A percentile compares a stretch with the other conserved stretches of the same genome.
These are phyloP conservation scores for Fereydounia khargensis DNA, from an alignment of 1,284 basidiomycete species.

Conservation along the genomic window DNA sequence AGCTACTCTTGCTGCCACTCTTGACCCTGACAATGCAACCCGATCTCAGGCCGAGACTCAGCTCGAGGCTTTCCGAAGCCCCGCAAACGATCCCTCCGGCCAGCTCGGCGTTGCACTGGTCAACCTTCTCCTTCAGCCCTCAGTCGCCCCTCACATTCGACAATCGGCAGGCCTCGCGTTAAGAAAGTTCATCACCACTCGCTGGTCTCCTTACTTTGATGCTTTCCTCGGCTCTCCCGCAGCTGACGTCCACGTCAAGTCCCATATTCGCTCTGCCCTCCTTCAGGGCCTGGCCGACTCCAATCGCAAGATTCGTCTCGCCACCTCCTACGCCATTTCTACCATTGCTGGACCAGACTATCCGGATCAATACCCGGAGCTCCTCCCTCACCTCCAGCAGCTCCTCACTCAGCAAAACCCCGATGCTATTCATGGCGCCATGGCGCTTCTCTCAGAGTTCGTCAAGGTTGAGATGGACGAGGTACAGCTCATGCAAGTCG, in stretches of 20 bases:
- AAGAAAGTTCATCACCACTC: constrained; percentile 42
- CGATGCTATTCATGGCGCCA: constrained; percentile 41
- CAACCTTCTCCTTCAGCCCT: constrained; percentile 16
- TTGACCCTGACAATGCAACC: constrained; percentile 21
- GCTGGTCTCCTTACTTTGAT: constrained; percentile 50
- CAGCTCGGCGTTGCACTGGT: constrained; percentile 23
- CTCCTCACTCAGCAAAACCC: constrained; percentile 25
- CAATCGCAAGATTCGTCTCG: constrained; percentile 40
- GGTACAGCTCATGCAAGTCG: constrained; percentile 45
- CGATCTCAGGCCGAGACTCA: constrained; percentile 29
- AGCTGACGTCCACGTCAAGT: constrained; percentile 34
- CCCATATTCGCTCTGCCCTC: constrained; percentile 31
- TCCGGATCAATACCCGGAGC: constrained; percentile 50
- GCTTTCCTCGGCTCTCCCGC: constrained; percentile 27
- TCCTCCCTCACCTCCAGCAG: constrained; percentile 37
- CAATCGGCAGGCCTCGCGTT: constrained; percentile 49
- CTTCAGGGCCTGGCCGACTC: constrained; percentile 36
- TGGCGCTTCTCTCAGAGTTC: constrained; percentile 50
- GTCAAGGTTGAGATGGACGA: constrained; percentile 53
- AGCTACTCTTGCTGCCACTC: constrained; percentile 28
- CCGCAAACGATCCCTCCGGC: constrained; percentile 17
- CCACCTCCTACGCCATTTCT: constrained; percentile 42
- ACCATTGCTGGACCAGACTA: constrained; percentile 49
- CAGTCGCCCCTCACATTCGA: constrained; percentile 22
- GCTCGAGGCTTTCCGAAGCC: constrained; percentile 20